These are phyloP conservation scores for Fusarium anguioides DNA, from an alignment of 2,329 filamentous ascomycete genomes.

Conservation along the genomic window DNA sequence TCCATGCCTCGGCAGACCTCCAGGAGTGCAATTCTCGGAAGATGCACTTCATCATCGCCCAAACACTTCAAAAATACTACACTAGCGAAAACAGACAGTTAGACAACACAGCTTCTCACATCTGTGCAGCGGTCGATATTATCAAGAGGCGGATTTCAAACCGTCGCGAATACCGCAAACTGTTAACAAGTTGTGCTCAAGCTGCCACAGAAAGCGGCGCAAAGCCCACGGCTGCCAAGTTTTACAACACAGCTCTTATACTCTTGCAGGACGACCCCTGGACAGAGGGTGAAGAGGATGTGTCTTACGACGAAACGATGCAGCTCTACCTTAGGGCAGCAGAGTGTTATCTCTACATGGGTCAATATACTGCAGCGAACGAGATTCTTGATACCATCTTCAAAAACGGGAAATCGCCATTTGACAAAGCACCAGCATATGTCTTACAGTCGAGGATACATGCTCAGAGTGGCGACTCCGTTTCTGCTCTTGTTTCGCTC, in stretches of 20 bases:
- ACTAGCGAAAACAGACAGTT: constrained; percentile 68
- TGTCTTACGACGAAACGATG: constrained; percentile 87
- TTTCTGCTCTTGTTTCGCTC: constrained; percentile 74
- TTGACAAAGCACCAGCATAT: constrained; percentile 86
- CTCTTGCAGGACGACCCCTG: constrained; percentile 86
- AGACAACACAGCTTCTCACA: constrained; percentile 82
- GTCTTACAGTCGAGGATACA: constrained; percentile 84
- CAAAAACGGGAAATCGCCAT: constrained; percentile 72
- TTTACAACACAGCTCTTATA: constrained; percentile 79
- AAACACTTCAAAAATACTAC: constrained; percentile 80
- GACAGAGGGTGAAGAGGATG: constrained; percentile 75
- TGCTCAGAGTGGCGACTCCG: constrained; percentile 77
- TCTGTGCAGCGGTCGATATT: constrained; percentile 80
- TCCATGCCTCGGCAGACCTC: constrained; percentile 77
- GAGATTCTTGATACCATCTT: constrained; percentile 78
- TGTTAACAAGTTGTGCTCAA: constrained; percentile 83
- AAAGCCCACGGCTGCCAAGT: constrained; percentile 82
- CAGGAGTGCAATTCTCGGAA: constrained; percentile 75
- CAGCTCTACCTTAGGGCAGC: constrained; percentile 81
- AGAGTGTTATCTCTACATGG: constrained; percentile 85
- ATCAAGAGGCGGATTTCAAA: constrained; percentile 73
- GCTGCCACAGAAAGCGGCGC: constrained; percentile 85
- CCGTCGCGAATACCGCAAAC: constrained; percentile 75
- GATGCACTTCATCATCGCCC: constrained; percentile 93
- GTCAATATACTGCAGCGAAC: constrained; percentile 74